phyloP scores from a whole-genome alignment of 2,329 filamentous ascomycete genomes.

The Fusarium floridanum region DNA sequence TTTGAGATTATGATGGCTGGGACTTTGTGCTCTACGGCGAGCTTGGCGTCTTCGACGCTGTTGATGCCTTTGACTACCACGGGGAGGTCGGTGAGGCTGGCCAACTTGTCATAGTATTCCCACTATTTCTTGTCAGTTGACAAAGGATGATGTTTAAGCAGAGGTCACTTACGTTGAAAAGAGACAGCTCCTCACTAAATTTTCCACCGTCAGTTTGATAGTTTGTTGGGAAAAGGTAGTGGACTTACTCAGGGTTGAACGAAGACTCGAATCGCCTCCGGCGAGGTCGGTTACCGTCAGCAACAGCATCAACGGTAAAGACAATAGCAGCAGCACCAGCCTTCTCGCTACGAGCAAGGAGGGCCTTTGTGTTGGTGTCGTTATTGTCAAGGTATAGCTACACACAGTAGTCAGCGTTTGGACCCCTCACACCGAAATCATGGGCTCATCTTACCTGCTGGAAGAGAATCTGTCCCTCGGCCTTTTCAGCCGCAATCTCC shows the following conservation, averaged over 20 bases:
- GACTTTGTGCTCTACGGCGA: background rate
- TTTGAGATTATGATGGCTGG: background rate
- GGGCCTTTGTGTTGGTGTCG: background rate
- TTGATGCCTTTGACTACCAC: background rate
- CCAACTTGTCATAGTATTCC: background rate
- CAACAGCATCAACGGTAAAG: background rate
- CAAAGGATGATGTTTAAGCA: background rate
- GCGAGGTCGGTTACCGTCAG: background rate
- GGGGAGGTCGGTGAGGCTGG: background rate
- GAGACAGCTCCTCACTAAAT: background rate
- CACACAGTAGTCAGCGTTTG: background rate
- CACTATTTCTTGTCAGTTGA: background rate
- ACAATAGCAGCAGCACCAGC: background rate
- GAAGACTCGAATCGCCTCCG: background rate
- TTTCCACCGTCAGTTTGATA: background rate
- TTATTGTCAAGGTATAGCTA: background rate
- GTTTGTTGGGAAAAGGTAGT: background rate
- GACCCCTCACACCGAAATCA: background rate
- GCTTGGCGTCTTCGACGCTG: background rate
- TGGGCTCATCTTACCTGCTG: background rate
- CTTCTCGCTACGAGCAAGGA: background rate
- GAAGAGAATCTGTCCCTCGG: background rate
- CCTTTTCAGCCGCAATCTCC: background rate
- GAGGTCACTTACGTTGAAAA: background rate
- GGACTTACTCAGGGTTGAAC: background rate